Evolutionary conservation across 768 basidiomycete genomes (phyloP).

Genomic region (Pulveroboletus sp.): DNA sequence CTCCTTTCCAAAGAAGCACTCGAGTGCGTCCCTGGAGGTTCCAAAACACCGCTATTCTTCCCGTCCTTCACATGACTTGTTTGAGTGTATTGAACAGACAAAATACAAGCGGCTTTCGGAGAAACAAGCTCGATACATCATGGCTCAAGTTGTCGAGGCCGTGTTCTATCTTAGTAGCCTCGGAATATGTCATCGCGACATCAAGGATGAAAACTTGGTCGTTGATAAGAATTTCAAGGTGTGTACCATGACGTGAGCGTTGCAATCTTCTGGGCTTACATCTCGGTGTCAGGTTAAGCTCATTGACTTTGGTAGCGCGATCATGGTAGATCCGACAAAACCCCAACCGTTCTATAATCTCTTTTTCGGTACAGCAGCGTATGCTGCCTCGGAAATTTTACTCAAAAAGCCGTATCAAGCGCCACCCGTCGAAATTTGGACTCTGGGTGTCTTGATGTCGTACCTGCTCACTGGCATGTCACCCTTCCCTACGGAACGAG

Average conservation of each 20-base stretch:
- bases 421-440: slow-evolving; percentile 95
- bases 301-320: slow-evolving; percentile 93
- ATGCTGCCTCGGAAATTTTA: slow-evolving; percentile 93
- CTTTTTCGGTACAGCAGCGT: slow-evolving; percentile 94
- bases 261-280: slow-evolving; percentile 9
- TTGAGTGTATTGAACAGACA: slow-evolving; percentile 91
- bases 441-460: slow-evolving; percentile 89
- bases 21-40: slow-evolving; percentile 9
- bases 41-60: slow-evolving; percentile 49
- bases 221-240: slow-evolving; percentile 72
- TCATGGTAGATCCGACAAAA: slow-evolving; percentile 58
- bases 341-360: slow-evolving; percentile 65
- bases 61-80: slow-evolving; percentile 85
- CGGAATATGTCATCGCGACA: slow-evolving; percentile 90
- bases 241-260: background rate
- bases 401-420: slow-evolving; percentile 86
- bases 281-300: slow-evolving; percentile 66
- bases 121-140: slow-evolving; percentile 73
- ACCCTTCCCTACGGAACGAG: slow-evolving; percentile 85
- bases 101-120: slow-evolving; percentile 76
- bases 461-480: slow-evolving; percentile 90
- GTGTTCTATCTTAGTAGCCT: slow-evolving; percentile 74
- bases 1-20: slow-evolving; percentile 9
- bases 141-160: slow-evolving; percentile 82
- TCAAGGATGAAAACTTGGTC: slow-evolving; percentile 95